Conservation (phyloP, 1,139 yeast genomes). For the Yamadazyma blattariae region DNA sequence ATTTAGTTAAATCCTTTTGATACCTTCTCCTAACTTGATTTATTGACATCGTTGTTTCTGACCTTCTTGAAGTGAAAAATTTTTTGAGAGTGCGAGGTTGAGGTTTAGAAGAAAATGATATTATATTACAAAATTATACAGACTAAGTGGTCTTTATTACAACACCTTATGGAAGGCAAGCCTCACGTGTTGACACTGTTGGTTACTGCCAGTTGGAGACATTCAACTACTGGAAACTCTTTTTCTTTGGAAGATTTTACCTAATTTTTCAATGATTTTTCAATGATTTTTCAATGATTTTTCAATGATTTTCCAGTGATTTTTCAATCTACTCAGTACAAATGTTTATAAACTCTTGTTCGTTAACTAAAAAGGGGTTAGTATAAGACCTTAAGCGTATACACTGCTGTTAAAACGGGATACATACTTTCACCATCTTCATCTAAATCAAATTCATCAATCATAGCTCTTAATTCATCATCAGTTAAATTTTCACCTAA, state of each 20-base stretch:
- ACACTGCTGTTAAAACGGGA: too few species aligned
- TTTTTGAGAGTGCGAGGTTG: constrained; percentile 6
- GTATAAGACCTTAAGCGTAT: neutral
- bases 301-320: too few species aligned
- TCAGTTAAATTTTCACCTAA: constrained; percentile 90
- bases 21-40: constrained; percentile 34
- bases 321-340: constrained; percentile 83
- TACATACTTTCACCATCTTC: constrained; percentile 86
- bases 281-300: too few species aligned
- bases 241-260: too few species aligned
- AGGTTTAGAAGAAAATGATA: too few species aligned
- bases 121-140: too few species aligned
- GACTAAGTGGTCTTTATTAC: too few species aligned
- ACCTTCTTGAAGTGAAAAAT: constrained; percentile 9
- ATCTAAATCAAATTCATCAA: constrained; percentile 94
- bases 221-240: too few species aligned
- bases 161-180: too few species aligned
- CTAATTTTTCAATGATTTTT: too few species aligned
- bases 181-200: too few species aligned
- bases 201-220: too few species aligned
- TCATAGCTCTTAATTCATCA: constrained; percentile 94
- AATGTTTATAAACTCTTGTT: constrained; percentile 88
- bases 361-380: constrained; percentile 49
- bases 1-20: constrained; percentile 33
- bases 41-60: constrained; percentile 36